Evolutionary conservation across 108 stramenopile species (phyloP).

Genomic region (Ochromonas danica): DNA sequence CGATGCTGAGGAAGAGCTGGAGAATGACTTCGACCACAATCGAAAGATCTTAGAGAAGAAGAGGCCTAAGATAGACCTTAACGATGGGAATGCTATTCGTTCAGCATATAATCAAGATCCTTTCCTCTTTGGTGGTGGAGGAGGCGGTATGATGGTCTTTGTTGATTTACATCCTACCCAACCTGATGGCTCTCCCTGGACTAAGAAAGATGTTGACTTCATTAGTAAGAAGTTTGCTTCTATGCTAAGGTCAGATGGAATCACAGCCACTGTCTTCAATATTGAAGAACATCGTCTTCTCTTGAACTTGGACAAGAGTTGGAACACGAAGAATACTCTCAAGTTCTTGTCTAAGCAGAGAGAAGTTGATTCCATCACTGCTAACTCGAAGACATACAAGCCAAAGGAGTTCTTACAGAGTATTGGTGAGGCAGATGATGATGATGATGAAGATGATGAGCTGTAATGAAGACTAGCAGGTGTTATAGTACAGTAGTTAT

Average conservation of each 20-base stretch:
- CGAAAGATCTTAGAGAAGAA: background rate
- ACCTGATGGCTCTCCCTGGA: background rate
- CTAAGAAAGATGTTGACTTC: background rate
- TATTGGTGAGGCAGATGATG: background rate
- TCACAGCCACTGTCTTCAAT: background rate
- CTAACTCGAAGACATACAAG: background rate
- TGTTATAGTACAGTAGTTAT: too few relatives aligned
- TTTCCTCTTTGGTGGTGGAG: background rate
- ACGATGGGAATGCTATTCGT: background rate
- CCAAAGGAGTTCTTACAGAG: background rate
- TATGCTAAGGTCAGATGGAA: background rate
- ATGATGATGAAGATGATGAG: slow-evolving; percentile 1
- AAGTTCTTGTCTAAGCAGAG: background rate
- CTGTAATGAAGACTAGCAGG: too few relatives aligned
- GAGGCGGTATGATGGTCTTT: background rate
- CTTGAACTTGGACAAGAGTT: background rate
- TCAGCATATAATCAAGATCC: background rate
- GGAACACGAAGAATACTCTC: background rate
- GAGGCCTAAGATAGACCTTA: background rate
- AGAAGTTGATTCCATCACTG: background rate
- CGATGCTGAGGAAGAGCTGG: background rate
- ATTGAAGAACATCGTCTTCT: background rate
- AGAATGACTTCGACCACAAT: background rate
- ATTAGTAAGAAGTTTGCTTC: background rate
- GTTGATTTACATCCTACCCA: background rate